Conservation (phyloP, 208 protist species). For the Acanthamoeba sp. region DNA sequence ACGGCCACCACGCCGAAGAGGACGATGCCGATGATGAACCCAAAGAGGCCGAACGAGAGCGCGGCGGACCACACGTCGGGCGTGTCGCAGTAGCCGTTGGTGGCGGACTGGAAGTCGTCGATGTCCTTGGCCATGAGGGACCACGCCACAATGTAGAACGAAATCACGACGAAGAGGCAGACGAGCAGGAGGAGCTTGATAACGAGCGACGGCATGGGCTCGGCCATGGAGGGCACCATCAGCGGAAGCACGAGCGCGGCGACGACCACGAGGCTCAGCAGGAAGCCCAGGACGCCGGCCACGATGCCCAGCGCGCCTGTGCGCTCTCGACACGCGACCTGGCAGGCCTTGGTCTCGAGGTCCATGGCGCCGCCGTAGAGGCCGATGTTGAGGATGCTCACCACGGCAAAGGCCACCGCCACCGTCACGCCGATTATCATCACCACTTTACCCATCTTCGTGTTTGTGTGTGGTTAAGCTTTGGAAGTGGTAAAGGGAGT, state of each 20-base stretch:
- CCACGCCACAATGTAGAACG: constrained; percentile 6
- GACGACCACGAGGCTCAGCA: neutral
- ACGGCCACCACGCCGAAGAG: neutral
- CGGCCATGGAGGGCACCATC: neutral
- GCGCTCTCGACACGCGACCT: neutral
- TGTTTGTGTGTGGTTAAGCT: neutral
- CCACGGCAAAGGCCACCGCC: neutral
- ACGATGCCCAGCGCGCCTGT: constrained; percentile 22
- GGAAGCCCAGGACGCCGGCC: constrained; percentile 31
- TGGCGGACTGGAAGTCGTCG: neutral
- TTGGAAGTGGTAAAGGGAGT: neutral
- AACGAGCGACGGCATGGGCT: neutral
- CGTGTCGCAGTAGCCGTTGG: neutral
- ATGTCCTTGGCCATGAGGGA: constrained; percentile 45
- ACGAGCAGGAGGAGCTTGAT: neutral
- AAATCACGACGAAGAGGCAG: neutral
- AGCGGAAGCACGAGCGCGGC: neutral
- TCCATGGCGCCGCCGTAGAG: constrained; percentile 39
- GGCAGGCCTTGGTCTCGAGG: neutral
- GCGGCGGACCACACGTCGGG: constrained; percentile 15
- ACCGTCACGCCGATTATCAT: neutral
- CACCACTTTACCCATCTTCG: neutral
- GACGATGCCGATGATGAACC: neutral
- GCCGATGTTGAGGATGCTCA: constrained; percentile 17
- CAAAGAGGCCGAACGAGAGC: constrained; percentile 27